phyloP scores from a whole-genome alignment of 78 protist species.

The Abeoforma whisleri region DNA sequence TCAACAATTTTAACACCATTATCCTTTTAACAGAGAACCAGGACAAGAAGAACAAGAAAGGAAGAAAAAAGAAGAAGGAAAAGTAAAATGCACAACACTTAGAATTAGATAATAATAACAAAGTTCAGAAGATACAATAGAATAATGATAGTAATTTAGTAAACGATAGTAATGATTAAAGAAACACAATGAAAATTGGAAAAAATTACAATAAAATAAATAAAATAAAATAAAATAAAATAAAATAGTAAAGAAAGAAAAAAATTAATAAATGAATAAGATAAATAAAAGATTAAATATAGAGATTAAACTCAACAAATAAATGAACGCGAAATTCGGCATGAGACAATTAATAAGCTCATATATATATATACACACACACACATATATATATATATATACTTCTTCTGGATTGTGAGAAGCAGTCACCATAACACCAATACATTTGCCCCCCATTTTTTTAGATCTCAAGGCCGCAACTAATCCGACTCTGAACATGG shows the following conservation, averaged over 20 bases:
- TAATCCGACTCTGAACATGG: conserved; percentile 40
- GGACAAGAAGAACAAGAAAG: too few species aligned
- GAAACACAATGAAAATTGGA: neutral
- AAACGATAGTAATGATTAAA: neutral
- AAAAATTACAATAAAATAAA: neutral
- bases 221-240: neutral
- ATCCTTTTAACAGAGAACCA: too few species aligned
- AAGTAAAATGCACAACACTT: too few species aligned
- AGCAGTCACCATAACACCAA: conserved; percentile 67
- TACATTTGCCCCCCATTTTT: neutral
- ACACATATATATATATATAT: too few species aligned
- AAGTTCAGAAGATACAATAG: neutral
- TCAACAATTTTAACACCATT: too few species aligned
- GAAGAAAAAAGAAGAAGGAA: too few species aligned
- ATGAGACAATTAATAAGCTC: neutral
- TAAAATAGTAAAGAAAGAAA: neutral
- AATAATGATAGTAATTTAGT: neutral
- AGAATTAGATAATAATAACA: neutral
- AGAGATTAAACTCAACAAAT: neutral
- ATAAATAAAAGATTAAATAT: neutral
- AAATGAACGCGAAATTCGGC: neutral
- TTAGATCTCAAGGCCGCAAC: conserved; percentile 43
- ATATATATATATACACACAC: neutral
- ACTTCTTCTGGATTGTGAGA: conserved; percentile 58
- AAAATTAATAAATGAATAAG: neutral